phyloP scores from a whole-genome alignment of 805 yeast species.

The Cyberlindnera veronae region DNA sequence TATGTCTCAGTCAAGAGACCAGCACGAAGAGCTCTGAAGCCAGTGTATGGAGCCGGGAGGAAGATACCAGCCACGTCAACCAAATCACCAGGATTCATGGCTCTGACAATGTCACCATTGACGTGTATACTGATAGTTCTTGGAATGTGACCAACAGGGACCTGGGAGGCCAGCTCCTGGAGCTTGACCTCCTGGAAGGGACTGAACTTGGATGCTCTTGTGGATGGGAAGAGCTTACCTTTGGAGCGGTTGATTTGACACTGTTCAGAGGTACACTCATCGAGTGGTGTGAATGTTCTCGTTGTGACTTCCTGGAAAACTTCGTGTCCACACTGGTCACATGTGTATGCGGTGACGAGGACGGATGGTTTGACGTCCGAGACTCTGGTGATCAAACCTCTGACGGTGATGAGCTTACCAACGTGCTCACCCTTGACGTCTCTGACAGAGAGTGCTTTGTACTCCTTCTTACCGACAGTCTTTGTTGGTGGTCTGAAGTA shows the following conservation, averaged over 20 bases:
- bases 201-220: slow-evolving; percentile 92
- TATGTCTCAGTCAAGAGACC: slow-evolving; percentile 94
- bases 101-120: slow-evolving; percentile 87
- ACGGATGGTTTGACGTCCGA: slow-evolving; percentile 95
- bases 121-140: slow-evolving; percentile 80
- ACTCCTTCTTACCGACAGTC: slow-evolving; percentile 25
- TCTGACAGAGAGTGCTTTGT: slow-evolving; percentile 78
- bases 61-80: slow-evolving; percentile 92
- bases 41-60: slow-evolving; percentile 94
- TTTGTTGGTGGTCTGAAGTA: slow-evolving; percentile 79
- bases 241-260: slow-evolving; percentile 76
- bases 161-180: slow-evolving; percentile 94
- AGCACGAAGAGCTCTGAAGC: slow-evolving; percentile 87
- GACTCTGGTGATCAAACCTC: slow-evolving; percentile 94
- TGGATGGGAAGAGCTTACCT: slow-evolving; percentile 88
- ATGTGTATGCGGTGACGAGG: slow-evolving; percentile 89
- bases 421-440: slow-evolving; percentile 79
- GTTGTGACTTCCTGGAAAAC: slow-evolving; percentile 91
- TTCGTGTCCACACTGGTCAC: slow-evolving; percentile 97
- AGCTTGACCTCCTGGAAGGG: slow-evolving; percentile 94
- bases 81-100: slow-evolving; percentile 88
- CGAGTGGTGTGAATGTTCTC: slow-evolving; percentile 80
- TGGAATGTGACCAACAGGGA: slow-evolving; percentile 98
- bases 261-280: slow-evolving; percentile 78
- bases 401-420: slow-evolving; percentile 83